Evolutionary conservation across 2,329 filamentous ascomycete species (phyloP).

Genomic region (Venturia asperata): DNA sequence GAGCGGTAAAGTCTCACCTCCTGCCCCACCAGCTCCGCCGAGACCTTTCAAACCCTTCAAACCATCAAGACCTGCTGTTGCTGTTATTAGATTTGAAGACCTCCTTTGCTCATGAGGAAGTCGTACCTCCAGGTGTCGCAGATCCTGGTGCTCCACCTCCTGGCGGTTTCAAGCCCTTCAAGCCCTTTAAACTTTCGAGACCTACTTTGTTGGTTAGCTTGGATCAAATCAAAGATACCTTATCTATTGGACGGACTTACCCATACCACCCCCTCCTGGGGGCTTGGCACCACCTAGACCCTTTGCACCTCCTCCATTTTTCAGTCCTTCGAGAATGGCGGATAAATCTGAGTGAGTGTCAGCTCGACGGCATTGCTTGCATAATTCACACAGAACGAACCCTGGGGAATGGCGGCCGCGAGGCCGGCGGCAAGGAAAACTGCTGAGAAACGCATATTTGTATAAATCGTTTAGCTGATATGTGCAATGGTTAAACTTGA

Average conservation of each 20-base stretch:
- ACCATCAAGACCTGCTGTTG: neutral
- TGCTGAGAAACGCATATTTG: conserved; percentile 11
- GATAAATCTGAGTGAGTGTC: neutral
- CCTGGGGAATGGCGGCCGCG: neutral
- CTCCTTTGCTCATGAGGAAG: too few relatives aligned
- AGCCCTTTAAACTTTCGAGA: too few relatives aligned
- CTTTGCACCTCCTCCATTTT: neutral
- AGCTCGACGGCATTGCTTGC: neutral
- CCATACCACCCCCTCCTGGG: too few relatives aligned
- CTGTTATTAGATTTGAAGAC: neutral
- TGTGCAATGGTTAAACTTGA: neutral
- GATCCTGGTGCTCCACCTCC: too few relatives aligned
- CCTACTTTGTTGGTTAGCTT: too few relatives aligned
- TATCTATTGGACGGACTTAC: too few relatives aligned
- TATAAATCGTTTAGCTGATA: neutral
- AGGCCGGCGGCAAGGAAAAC: neutral
- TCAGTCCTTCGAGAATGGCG: neutral
- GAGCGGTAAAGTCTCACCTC: too few relatives aligned
- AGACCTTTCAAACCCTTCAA: neutral
- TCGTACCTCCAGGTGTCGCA: too few relatives aligned
- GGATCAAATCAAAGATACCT: too few relatives aligned
- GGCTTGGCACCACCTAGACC: too few relatives aligned
- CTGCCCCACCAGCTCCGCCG: too few relatives aligned
- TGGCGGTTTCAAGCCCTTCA: too few relatives aligned
- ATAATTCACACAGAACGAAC: neutral